phyloP scores from a whole-genome alignment of 2,329 filamentous ascomycete genomes.

The Xylaria sp. region DNA sequence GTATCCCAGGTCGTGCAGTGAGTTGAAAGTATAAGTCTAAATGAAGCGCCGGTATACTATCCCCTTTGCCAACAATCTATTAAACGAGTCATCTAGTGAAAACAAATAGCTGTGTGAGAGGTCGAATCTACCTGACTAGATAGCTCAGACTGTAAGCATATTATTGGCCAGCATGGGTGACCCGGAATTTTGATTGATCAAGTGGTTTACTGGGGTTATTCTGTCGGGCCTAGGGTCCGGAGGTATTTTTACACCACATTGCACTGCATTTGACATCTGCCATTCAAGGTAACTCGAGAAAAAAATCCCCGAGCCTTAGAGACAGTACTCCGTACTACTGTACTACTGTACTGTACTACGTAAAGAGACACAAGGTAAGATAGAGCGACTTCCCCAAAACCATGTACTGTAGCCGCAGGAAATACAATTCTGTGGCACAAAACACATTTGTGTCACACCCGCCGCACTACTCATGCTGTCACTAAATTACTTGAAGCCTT shows the following conservation, averaged over 20 bases:
- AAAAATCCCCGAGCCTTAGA: conserved; percentile 19
- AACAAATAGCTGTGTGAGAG: no score
- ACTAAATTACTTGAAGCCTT: conserved; percentile 20
- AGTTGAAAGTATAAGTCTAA: no score
- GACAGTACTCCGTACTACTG: not conserved
- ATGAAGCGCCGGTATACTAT: not conserved
- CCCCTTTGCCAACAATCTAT: conserved; percentile 19
- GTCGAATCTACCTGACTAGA: no score
- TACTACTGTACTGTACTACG: not conserved
- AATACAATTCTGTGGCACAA: conserved; percentile 25
- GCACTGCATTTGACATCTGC: conserved; percentile 28
- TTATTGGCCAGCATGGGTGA: not conserved
- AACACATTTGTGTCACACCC: conserved; percentile 18
- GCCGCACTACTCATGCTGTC: not conserved
- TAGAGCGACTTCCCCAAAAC: not conserved
- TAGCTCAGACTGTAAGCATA: no score
- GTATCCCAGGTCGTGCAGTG: conserved; percentile 5
- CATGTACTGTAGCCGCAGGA: conserved; percentile 12
- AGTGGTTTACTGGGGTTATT: conserved; percentile 38
- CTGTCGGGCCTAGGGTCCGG: conserved; percentile 40
- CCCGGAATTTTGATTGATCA: conserved; percentile 19
- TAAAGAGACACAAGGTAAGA: not conserved
- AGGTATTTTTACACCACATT: conserved; percentile 38
- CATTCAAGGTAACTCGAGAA: conserved; percentile 25
- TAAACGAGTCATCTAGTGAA: no score